These are phyloP conservation scores for Syzygium jambos DNA, from an alignment of 345 rosid genomes.

Conservation along the genomic window DNA sequence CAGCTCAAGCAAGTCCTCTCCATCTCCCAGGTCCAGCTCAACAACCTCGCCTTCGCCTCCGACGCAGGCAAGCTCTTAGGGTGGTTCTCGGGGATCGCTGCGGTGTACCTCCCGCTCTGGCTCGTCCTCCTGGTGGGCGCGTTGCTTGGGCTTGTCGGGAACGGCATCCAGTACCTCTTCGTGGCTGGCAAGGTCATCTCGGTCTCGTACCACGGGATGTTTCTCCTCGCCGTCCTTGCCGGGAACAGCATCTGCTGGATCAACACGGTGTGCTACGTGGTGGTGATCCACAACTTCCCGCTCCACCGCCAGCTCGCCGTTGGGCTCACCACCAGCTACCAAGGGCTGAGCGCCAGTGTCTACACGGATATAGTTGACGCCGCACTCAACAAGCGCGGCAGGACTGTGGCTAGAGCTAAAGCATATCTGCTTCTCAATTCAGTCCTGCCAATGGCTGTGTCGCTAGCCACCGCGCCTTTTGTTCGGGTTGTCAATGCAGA, in stretches of 20 bases:
- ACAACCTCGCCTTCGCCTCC: slow-evolving; percentile 82
- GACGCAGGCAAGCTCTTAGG: slow-evolving; percentile 93
- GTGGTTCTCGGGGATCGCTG: slow-evolving; percentile 75
- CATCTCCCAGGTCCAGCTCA: slow-evolving; percentile 71
- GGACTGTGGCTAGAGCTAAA: slow-evolving; percentile 3
- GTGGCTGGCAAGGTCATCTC: slow-evolving; percentile 27
- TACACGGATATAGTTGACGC: slow-evolving; percentile 58
- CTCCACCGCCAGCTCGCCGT: slow-evolving; percentile 47
- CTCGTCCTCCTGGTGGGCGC: slow-evolving; percentile 71
- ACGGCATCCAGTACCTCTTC: slow-evolving; percentile 77
- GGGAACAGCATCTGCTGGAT: slow-evolving; percentile 98
- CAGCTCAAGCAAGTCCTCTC: slow-evolving; percentile 65
- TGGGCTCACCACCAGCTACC: slow-evolving; percentile 67
- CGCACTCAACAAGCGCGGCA: background rate
- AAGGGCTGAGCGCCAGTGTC: slow-evolving; percentile 71
- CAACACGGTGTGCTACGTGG: slow-evolving; percentile 74
- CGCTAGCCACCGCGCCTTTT: slow-evolving; percentile 30
- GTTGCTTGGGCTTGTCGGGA: slow-evolving; percentile 52
- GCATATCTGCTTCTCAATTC: slow-evolving; percentile 67
- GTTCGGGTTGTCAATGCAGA: slow-evolving; percentile 10
- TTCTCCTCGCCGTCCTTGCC: slow-evolving; percentile 60
- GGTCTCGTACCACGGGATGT: slow-evolving; percentile 44
- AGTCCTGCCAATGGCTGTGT: slow-evolving; percentile 33
- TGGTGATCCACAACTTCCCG: slow-evolving; percentile 42
- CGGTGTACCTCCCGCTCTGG: slow-evolving; percentile 62